These are phyloP conservation scores for Beauveria bassiana DNA, from an alignment of 2,329 filamentous ascomycete species.

Conservation along the genomic window DNA sequence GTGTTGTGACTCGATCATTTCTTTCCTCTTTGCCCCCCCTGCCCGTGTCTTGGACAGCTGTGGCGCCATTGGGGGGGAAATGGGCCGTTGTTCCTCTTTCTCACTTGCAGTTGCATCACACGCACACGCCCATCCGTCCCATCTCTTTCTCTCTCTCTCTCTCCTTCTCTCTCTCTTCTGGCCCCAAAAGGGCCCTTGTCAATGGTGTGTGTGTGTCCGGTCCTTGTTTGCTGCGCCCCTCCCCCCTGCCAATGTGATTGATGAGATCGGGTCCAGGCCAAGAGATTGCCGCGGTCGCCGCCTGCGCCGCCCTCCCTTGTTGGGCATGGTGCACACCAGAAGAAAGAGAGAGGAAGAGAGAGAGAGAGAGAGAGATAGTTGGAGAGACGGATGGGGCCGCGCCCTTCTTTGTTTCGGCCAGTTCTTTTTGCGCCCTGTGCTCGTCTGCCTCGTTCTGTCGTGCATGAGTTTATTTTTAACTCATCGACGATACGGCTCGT, in stretches of 20 bases:
- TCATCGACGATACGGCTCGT: background rate
- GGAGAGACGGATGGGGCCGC: background rate
- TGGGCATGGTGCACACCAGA: too few species aligned
- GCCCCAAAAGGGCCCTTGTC: background rate
- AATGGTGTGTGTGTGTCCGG: background rate
- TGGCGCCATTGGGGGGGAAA: background rate
- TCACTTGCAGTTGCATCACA: conserved; percentile 6
- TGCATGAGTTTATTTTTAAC: conserved; percentile 11
- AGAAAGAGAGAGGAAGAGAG: background rate
- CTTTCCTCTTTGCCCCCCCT: background rate
- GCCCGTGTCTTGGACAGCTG: background rate
- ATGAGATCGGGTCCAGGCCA: conserved; percentile 7
- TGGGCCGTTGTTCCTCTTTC: conserved; percentile 4
- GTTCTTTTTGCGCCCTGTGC: background rate
- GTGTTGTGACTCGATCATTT: conserved; percentile 6
- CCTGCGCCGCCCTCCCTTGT: background rate
- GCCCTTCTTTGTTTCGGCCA: background rate
- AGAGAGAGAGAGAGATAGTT: background rate
- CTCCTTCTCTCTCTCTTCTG: background rate
- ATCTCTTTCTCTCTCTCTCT: too few species aligned
- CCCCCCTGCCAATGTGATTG: conserved; percentile 1
- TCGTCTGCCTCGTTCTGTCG: conserved; percentile 4
- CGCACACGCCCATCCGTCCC: background rate
- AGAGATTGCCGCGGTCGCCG: conserved; percentile 1
- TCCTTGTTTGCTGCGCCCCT: background rate